A percentile compares a stretch with the other conserved stretches of the same genome.
Evolutionary conservation across 306 rosid species (phyloP).

Genomic region (Lagenaria siceraria): DNA sequence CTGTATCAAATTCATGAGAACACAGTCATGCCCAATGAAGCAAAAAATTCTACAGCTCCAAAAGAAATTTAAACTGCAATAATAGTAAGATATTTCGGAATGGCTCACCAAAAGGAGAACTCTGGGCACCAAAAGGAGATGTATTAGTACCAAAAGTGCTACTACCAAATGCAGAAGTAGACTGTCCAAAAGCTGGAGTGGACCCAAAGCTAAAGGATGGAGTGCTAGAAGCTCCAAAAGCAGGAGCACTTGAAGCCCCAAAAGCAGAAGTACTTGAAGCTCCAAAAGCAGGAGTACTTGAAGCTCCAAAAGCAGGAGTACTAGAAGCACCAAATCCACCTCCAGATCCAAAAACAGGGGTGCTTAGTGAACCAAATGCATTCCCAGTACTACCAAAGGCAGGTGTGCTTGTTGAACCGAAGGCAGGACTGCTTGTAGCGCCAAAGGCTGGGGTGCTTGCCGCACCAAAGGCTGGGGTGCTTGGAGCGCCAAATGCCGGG

Average conservation of each 20-base stretch:
- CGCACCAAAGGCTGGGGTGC: slow-evolving; percentile 37
- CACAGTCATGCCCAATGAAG: background rate
- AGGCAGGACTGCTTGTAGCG: slow-evolving; percentile 22
- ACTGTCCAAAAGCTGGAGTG: slow-evolving; percentile 59
- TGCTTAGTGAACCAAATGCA: slow-evolving; percentile 41
- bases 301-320: slow-evolving; percentile 27
- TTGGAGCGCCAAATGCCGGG: slow-evolving; percentile 31
- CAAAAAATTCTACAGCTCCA: background rate
- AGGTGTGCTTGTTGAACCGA: slow-evolving; percentile 44
- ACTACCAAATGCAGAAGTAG: slow-evolving; percentile 62
- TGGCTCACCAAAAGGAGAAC: slow-evolving; percentile 59
- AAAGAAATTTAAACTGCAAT: background rate
- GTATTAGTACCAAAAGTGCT: slow-evolving; percentile 50
- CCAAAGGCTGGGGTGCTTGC: slow-evolving; percentile 38
- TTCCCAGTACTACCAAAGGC: slow-evolving; percentile 48
- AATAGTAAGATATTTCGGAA: background rate
- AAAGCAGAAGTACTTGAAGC: slow-evolving; percentile 37
- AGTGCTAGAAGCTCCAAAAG: slow-evolving; percentile 64
- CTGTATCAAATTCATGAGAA: slow-evolving; percentile 23
- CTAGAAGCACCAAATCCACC: slow-evolving; percentile 67
- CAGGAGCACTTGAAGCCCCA: slow-evolving; percentile 51
- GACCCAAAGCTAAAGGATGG: slow-evolving; percentile 62
- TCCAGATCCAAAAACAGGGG: slow-evolving; percentile 60
- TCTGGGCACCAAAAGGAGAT: slow-evolving; percentile 68
- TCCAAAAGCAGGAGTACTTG: slow-evolving; percentile 45